Evolutionary conservation across 768 basidiomycete genomes (phyloP), one percentile per base, ranked within the genome.

Genomic region (Lactarius akahatsu): DNA sequence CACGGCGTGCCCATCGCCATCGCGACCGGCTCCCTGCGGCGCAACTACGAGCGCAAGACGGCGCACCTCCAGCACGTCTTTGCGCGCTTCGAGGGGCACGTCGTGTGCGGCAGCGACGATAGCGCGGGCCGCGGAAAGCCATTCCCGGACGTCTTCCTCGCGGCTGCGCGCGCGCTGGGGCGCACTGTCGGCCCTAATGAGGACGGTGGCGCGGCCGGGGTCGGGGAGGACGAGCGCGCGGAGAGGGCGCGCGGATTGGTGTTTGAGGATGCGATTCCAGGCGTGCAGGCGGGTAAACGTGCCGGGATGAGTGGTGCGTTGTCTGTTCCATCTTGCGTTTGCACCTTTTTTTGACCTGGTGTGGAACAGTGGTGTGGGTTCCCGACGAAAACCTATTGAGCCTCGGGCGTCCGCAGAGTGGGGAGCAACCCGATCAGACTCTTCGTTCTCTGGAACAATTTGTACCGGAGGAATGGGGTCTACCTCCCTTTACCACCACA

Each of bases 281-380:
- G 93, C 0, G 79, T 95, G 69, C 85, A 89, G 69, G 91, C 92
- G 8, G 93, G 87, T 4, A 90, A 90, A 73, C 81, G 89, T 64
- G 92, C 92, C 3, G 92, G 91, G 13, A 94, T 95, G 93, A 83
- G 86, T 64, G 92, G 93, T 93, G 63, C 43, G 82, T 71, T 2
- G 26, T 34, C 16, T 43, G 66, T 52, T 36, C n/a, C 28, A 26
- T 28, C 13, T 16, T 15, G 36, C 34, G 23, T 18, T n/a, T 30
- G 40, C 69, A 18, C 36, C 23, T 20, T 61, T 15, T 45, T 41
- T 38, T 40, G n/a, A 28, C 23, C 38, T 30, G n/a, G 18, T 32
- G 55, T 23, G 50, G 65, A 52, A 38, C 70, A 93, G 92, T 93
- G 38, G 80, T 92, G 2, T 96, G 93, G 93, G 85, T 94, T 18